These are phyloP conservation scores for Capsicum baccatum DNA, from an alignment of 257 asterid species.

Conservation along the genomic window DNA sequence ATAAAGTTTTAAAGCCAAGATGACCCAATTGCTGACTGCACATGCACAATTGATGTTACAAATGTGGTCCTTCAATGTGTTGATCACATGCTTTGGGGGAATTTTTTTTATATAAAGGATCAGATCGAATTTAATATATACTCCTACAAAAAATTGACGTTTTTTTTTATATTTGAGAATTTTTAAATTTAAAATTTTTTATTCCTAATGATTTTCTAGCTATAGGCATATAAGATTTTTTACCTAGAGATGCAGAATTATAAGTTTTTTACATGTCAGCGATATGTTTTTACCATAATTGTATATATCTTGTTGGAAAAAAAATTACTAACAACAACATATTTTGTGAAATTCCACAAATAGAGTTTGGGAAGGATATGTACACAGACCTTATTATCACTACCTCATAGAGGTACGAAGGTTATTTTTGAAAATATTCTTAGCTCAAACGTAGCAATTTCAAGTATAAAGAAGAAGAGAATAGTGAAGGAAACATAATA, in stretches of 20 bases:
- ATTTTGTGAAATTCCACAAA: no score
- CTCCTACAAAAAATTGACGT: neutral
- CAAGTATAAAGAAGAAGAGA: no score
- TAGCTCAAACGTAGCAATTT: no score
- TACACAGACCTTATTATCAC: no score
- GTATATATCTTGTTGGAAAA: no score
- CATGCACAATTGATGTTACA: conserved; percentile 22
- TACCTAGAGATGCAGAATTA: neutral
- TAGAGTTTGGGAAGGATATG: no score
- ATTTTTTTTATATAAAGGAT: neutral
- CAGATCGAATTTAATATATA: neutral
- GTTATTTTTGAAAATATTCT: no score
- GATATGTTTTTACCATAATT: no score
- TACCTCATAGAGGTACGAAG: no score
- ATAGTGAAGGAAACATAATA: no score
- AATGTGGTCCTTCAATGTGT: conserved; percentile 8
- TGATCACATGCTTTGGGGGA: neutral
- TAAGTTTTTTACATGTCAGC: no score
- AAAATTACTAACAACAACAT: no score
- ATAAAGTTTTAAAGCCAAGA: conserved; percentile 6
- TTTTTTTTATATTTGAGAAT: neutral
- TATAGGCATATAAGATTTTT: neutral
- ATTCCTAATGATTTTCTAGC: neutral
- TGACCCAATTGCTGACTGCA: neutral
- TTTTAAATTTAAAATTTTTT: neutral